These are phyloP conservation scores for Globisporangium cederbergense DNA, from an alignment of 352 stramenopile genomes.

Conservation along the genomic window DNA sequence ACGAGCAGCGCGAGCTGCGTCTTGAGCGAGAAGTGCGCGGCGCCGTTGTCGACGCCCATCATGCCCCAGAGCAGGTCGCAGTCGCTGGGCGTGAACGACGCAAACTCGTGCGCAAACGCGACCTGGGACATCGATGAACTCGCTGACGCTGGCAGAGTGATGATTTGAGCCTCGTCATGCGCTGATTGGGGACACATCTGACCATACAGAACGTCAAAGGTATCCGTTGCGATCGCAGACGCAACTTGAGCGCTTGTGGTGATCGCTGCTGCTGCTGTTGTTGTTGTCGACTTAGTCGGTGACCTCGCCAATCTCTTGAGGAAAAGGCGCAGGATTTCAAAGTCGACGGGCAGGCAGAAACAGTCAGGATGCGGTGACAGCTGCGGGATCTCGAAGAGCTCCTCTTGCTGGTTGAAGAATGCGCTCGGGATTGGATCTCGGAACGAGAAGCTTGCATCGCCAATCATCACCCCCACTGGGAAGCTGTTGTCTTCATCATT, in stretches of 20 bases:
- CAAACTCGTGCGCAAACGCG: conserved; percentile 41
- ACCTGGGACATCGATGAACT: conserved; percentile 4
- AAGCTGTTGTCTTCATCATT: conserved; percentile 9
- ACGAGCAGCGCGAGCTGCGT: conserved; percentile 48
- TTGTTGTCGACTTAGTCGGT: neutral
- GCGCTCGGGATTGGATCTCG: conserved; percentile 53
- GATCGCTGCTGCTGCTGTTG: neutral
- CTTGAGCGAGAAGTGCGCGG: conserved; percentile 36
- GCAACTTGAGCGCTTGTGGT: conserved; percentile 18
- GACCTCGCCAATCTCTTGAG: conserved; percentile 23
- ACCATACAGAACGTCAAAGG: conserved; percentile 66
- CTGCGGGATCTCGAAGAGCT: conserved; percentile 55
- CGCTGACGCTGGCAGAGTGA: neutral
- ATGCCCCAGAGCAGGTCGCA: conserved; percentile 76
- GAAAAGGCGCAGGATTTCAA: conserved; percentile 56
- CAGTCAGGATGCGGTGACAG: conserved; percentile 77
- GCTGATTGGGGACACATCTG: neutral
- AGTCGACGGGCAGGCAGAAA: conserved; percentile 79
- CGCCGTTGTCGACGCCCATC: conserved; percentile 57
- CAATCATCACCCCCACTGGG: conserved; percentile 32
- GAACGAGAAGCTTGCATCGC: conserved; percentile 67
- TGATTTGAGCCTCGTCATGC: neutral
- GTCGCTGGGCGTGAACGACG: conserved; percentile 60
- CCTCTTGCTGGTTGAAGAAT: conserved; percentile 32
- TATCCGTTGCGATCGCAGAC: conserved; percentile 52